Conservation (phyloP, 305 asterid genomes). For the Fraxinus sp. region DNA sequence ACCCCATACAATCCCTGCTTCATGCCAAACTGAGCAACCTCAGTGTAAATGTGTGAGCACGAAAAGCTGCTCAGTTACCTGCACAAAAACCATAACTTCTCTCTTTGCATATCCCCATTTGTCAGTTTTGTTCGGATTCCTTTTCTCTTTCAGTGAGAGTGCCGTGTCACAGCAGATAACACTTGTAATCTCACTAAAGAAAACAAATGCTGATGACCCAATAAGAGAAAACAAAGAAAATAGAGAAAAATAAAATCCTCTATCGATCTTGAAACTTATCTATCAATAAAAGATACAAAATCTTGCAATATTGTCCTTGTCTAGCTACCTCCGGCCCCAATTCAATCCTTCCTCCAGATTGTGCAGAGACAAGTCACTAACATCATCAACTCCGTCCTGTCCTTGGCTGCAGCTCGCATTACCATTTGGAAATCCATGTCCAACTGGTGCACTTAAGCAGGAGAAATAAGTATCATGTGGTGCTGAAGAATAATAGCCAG, state of each 20-base stretch:
- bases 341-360: conserved; percentile 40
- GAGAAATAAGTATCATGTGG: conserved; percentile 40
- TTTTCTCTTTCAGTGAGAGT: conserved; percentile 31
- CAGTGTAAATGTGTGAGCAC: neutral
- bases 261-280: conserved; percentile 42
- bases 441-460: conserved; percentile 74
- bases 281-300: conserved; percentile 37
- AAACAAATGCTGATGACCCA: neutral
- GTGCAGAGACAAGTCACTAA: conserved; percentile 34
- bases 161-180: conserved; percentile 26
- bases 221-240: neutral
- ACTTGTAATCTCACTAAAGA: conserved; percentile 34
- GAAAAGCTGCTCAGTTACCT: neutral
- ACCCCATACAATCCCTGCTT: neutral
- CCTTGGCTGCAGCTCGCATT: conserved; percentile 19
- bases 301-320: conserved; percentile 31
- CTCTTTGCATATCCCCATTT: conserved; percentile 32
- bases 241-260: conserved; percentile 33
- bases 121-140: conserved; percentile 36
- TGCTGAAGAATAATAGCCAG: conserved; percentile 21
- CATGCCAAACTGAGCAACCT: neutral
- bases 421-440: conserved; percentile 31
- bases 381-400: conserved; percentile 22
- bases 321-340: conserved; percentile 44
- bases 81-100: conserved; percentile 2